These are phyloP conservation scores for Ormosia semicastrata DNA, from an alignment of 306 rosid species.

Conservation along the genomic window DNA sequence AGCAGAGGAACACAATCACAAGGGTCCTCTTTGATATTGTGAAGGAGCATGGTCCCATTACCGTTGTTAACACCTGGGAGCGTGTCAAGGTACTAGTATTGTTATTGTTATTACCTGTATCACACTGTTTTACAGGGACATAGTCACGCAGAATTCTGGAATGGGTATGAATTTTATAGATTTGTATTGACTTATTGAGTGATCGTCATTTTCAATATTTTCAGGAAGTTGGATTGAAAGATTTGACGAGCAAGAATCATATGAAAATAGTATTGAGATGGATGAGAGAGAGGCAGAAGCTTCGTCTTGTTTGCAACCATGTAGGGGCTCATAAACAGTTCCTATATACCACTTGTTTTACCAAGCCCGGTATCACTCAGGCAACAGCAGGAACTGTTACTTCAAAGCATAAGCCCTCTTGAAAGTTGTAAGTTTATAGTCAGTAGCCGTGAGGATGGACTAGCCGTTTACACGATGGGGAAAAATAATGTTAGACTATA, in stretches of 20 bases:
- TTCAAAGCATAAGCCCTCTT: constrained; percentile 37
- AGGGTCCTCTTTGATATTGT: constrained; percentile 69
- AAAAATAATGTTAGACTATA: neutral
- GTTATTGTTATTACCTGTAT: no score
- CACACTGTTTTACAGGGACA: neutral
- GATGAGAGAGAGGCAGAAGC: constrained; percentile 94
- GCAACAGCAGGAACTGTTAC: constrained; percentile 30
- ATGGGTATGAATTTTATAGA: neutral
- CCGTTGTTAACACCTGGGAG: constrained; percentile 78
- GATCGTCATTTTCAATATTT: neutral
- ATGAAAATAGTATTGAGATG: constrained; percentile 85
- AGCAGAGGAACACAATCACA: constrained; percentile 77
- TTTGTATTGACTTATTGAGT: neutral
- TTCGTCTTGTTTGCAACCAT: constrained; percentile 78
- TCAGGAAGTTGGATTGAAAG: constrained; percentile 81
- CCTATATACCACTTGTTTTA: constrained; percentile 82
- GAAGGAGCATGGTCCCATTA: constrained; percentile 89
- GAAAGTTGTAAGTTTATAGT: neutral
- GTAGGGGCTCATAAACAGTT: constrained; percentile 80
- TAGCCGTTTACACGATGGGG: neutral
- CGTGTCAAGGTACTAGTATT: constrained; percentile 55
- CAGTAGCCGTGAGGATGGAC: constrained; percentile 11
- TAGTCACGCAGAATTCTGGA: neutral
- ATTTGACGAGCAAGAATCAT: constrained; percentile 80
- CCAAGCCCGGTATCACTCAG: constrained; percentile 44